Evolutionary conservation across 1,284 basidiomycete genomes (phyloP).

Genomic region (Bondarzewia mesenterica): DNA sequence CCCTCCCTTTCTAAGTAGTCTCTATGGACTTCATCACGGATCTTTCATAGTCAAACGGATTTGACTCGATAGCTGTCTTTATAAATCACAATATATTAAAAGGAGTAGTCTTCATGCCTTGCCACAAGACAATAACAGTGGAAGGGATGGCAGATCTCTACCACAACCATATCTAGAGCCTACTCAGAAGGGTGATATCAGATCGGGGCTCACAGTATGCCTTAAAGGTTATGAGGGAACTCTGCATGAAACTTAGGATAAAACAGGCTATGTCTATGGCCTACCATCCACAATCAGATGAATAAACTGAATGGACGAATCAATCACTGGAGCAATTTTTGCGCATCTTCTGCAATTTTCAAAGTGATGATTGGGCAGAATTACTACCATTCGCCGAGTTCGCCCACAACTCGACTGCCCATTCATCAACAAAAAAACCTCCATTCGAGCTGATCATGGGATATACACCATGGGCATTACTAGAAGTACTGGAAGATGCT

Average conservation of each 20-base stretch:
- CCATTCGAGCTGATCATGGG: too few relatives aligned
- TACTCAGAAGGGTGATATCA: neutral
- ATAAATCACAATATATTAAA: too few relatives aligned
- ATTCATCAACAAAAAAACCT: constrained; percentile 1
- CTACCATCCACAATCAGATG: constrained; percentile 5
- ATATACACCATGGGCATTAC: too few relatives aligned
- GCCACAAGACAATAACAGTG: neutral
- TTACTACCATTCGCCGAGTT: constrained; percentile 5
- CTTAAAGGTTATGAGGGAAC: neutral
- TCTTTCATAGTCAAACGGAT: too few relatives aligned
- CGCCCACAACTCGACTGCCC: constrained; percentile 2
- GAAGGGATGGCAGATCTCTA: neutral
- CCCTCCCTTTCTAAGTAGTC: too few relatives aligned
- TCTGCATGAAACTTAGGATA: neutral
- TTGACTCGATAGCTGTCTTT: too few relatives aligned
- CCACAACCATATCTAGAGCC: neutral
- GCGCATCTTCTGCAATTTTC: constrained; percentile 3
- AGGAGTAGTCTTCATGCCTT: too few relatives aligned
- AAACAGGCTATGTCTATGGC: constrained; percentile 7
- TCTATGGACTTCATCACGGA: too few relatives aligned
- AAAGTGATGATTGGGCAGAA: constrained; percentile 7
- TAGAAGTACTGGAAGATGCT: too few relatives aligned
- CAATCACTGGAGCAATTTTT: constrained; percentile 9
- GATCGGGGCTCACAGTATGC: constrained; percentile 2
- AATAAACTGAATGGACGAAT: constrained; percentile 11